These are phyloP conservation scores for Cyclotella cryptica DNA, from an alignment of 108 stramenopile genomes.

Conservation along the genomic window DNA sequence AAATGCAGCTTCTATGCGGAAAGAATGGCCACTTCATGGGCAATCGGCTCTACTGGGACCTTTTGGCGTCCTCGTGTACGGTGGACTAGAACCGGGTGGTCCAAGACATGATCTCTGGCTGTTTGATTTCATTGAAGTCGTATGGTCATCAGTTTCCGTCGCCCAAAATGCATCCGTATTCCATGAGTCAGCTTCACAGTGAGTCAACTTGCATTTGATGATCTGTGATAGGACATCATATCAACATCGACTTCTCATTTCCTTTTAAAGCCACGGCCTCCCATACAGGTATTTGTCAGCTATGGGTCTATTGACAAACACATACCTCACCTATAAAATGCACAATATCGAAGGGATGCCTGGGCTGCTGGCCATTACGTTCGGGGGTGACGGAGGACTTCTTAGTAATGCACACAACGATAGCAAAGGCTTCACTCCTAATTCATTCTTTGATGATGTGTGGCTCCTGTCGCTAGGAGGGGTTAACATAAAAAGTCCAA, in stretches of 20 bases:
- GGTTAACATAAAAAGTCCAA: constrained; percentile 1
- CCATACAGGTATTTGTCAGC: constrained; percentile 35
- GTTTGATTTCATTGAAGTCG: constrained; percentile 26
- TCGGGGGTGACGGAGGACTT: constrained; percentile 42
- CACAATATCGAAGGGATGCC: constrained; percentile 20
- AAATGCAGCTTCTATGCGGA: constrained; percentile 2
- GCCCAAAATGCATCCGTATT: neutral
- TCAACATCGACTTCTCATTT: neutral
- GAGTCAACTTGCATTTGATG: neutral
- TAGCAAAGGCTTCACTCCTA: constrained; percentile 32
- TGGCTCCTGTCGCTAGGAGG: constrained; percentile 35
- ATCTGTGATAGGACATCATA: neutral
- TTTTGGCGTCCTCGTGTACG: constrained; percentile 35
- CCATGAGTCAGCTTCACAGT: neutral
- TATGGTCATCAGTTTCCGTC: constrained; percentile 26
- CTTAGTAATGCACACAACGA: constrained; percentile 26
- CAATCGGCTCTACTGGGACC: constrained; percentile 30
- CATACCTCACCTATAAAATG: constrained; percentile 18
- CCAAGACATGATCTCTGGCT: constrained; percentile 27
- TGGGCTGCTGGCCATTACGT: constrained; percentile 26
- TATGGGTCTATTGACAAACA: constrained; percentile 17
- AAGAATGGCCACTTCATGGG: constrained; percentile 10
- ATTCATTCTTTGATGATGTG: constrained; percentile 46
- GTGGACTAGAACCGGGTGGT: constrained; percentile 18
- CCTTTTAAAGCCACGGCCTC: neutral